phyloP scores from a whole-genome alignment of 352 stramenopile genomes.

The Phytophthora lateralis region DNA sequence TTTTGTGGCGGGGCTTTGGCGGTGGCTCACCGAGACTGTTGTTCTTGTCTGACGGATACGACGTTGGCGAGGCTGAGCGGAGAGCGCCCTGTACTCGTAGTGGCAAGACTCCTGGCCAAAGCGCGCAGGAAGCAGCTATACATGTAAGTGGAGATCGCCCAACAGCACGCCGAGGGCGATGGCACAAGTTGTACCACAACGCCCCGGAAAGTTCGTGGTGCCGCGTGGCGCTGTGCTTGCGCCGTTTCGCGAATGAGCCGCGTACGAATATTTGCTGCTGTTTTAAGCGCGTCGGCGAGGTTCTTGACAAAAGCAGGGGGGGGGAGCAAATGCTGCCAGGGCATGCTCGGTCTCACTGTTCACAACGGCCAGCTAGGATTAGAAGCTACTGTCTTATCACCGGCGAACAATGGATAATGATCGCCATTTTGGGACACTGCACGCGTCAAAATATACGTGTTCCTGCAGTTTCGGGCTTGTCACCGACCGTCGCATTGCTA shows the following conservation, averaged over 20 bases:
- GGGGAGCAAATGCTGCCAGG: too few species aligned
- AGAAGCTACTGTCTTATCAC: not conserved
- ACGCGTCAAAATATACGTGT: too few species aligned
- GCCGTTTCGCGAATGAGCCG: conserved; percentile 8
- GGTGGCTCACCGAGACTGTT: not conserved
- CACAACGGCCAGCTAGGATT: not conserved
- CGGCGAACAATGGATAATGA: too few species aligned
- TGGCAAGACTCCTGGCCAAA: not conserved
- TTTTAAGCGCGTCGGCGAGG: too few species aligned
- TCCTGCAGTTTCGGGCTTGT: too few species aligned
- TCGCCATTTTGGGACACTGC: too few species aligned
- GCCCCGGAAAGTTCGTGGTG: conserved; percentile 6
- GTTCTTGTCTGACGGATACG: not conserved
- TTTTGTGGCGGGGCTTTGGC: too few species aligned
- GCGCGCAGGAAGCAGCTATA: not conserved
- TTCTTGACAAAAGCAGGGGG: not conserved
- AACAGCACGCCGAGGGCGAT: not conserved
- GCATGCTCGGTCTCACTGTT: not conserved
- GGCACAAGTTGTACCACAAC: too few species aligned
- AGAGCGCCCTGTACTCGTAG: not conserved
- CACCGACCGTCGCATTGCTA: too few species aligned
- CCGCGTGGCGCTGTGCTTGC: conserved; percentile 8
- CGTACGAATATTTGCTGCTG: not conserved
- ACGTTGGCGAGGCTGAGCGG: not conserved
- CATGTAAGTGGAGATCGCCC: not conserved